Base-by-base conservation (phyloP, 495 filamentous ascomycete genomes). In the Penicillium manginii region DNA sequence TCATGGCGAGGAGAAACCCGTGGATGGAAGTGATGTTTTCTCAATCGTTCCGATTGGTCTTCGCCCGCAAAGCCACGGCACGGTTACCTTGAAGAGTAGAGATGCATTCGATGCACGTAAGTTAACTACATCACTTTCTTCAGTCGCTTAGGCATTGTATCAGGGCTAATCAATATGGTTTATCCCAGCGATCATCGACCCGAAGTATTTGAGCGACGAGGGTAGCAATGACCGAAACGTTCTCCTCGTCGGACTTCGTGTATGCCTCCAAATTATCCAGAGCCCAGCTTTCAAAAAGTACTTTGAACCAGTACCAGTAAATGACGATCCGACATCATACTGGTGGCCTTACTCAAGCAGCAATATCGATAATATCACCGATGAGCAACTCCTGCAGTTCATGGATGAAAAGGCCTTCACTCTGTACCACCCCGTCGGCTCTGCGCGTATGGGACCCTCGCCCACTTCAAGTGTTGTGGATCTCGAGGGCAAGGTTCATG, bases 401-500 rank as follows among this genome's bases (percentile, higher is more conserved):
- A 59, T 69, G 60, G 52, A 66, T 29, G 63, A 65, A 31, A 69
- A 68, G 33, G 63, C 66, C 2, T 69, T 69, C 45, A 69, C 66
- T 0, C 43, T 66, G 11, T 63, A 69, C 26, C 66, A 69, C 17
- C 66, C 66, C 3, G 63, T 69, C 0, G 66, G 66, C n/a, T 58
- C 63, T 9, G 66, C 66, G 22, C 63, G 66, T 14, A 69, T 69
- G 63, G 66, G 63, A 4, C 32, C 60, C 0, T 52, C 63, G 2
- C 53, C 66, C 11, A 35, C 21, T 4, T 52, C 45, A 2, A 69
- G 79, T 19, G 81, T 82, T 1, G 81, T 85, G 31, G 79, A 84
- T 60, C 51, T 65, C 48, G 60, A 78, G 54, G 76, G 82, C 37
- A 73, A 70, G 51, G 80, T 84, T 22, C 75, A 79, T 58, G 82